Conservation (phyloP, 352 stramenopile genomes). For the Pythium grandisporangium region DNA sequence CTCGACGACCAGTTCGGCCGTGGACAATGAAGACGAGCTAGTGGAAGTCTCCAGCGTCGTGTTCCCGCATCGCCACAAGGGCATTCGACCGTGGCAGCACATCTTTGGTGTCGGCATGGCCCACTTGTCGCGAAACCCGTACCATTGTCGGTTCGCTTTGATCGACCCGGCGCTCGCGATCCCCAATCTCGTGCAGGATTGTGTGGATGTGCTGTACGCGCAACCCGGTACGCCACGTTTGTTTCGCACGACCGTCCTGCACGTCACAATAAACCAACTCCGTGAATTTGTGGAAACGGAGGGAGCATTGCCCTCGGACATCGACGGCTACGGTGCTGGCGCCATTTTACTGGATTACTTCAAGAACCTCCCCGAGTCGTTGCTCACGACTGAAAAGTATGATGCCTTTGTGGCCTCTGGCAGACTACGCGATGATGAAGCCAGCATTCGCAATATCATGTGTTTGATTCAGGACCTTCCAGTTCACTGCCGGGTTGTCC, state of each 20-base stretch:
- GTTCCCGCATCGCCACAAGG: slow-evolving; percentile 65
- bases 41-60: slow-evolving; percentile 38
- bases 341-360: slow-evolving; percentile 75
- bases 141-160: slow-evolving; percentile 68
- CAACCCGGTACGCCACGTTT: slow-evolving; percentile 55
- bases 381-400: slow-evolving; percentile 74
- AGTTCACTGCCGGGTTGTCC: slow-evolving; percentile 51
- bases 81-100: slow-evolving; percentile 78
- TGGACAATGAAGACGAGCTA: slow-evolving; percentile 17
- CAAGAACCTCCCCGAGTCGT: slow-evolving; percentile 60
- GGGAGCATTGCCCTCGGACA: slow-evolving; percentile 39
- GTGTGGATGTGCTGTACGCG: slow-evolving; percentile 53
- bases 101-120: slow-evolving; percentile 67
- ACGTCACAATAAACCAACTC: slow-evolving; percentile 57
- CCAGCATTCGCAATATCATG: slow-evolving; percentile 67
- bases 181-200: slow-evolving; percentile 73
- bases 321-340: slow-evolving; percentile 54
- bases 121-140: slow-evolving; percentile 73
- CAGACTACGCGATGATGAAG: slow-evolving; percentile 58
- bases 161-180: slow-evolving; percentile 67
- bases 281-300: slow-evolving; percentile 69
- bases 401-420: slow-evolving; percentile 72
- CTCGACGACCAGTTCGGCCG: background rate
- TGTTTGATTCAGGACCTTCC: slow-evolving; percentile 74
- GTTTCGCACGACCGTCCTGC: slow-evolving; percentile 73